Base-by-base conservation (phyloP, 305 asterid genomes). In the Rubia balearica region DNA sequence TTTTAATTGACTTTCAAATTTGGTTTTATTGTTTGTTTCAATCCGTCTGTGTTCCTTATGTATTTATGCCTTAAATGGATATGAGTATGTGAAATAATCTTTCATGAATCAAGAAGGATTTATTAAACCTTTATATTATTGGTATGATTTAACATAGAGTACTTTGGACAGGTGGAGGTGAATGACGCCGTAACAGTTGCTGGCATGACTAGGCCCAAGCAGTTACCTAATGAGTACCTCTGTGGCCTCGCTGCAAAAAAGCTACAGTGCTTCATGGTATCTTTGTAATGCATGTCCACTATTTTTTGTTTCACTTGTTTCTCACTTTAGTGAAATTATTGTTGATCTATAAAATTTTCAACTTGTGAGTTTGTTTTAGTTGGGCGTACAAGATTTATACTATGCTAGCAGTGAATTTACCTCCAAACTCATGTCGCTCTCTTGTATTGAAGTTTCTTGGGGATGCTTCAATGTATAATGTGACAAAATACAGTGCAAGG, bases 161-260 rank as follows among this genome's bases (percentile, higher is more conserved):
- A 76, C 53, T 71, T 17, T 53, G 48, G 73, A 22, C 83, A 91
- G 98, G 96, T 91, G 77, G 98, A 89, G 87, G 89, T 91, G 61
- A 94, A 91, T 10, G 96, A 94, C 84, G 92, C 89, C 67, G 96
- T 94, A 73, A 88, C 99, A 67, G 99, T 94, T 77, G 91, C 96
- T 65, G 83, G 96, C 80, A 94, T 91, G 97, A 94, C 98, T 21
- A 83, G 95, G 79, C 98, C 98, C 3, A 94, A 88, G 84, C 96
- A 72, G 77, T 80, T 93, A 73, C 96, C 96, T 33, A 83, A 85
- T 64, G 98, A 93, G 83, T 87, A 75, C 79, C 80, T 91, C 49
- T 85, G 94, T 73, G 98, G 91, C 80, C 96, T 91, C 82, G 91
- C 99, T 65, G 93, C 98, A 60, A 94, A 96, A 75, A 94, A 94